Percentiles rank a stretch among this genome's conserved stretches.
phyloP scores from a whole-genome alignment of 768 basidiomycete species.

The Paxillus ammoniavirescens region DNA sequence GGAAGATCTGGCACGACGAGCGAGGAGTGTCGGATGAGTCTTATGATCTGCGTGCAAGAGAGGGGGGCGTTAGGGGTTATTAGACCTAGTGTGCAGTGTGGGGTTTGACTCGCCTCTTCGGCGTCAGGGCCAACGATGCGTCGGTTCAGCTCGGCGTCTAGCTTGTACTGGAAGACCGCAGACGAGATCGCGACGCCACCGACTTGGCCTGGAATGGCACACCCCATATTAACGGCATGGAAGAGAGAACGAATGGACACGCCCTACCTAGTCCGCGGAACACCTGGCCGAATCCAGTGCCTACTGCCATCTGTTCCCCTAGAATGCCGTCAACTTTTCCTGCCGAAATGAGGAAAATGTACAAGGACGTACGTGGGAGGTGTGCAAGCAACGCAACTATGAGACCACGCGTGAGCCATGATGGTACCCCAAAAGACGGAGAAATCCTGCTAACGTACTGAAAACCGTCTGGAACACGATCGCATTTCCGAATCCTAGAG shows the following conservation, averaged over 20 bases:
- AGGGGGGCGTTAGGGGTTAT: not conserved
- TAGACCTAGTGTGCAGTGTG: not conserved
- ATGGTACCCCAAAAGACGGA: not conserved
- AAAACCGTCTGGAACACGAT: slow-evolving; percentile 18
- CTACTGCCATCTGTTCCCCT: not conserved
- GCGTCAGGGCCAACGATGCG: slow-evolving; percentile 9
- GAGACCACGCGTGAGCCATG: not conserved
- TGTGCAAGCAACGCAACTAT: not conserved
- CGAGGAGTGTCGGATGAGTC: slow-evolving; percentile 13
- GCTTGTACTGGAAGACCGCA: slow-evolving; percentile 14
- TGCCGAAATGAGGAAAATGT: not conserved
- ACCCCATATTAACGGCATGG: too few species aligned
- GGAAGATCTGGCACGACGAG: slow-evolving; percentile 11
- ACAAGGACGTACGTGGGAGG: not conserved
- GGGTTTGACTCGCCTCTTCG: slow-evolving; percentile 5
- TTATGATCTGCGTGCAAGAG: slow-evolving; percentile 3
- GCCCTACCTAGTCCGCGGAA: slow-evolving; percentile 11
- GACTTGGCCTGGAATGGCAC: slow-evolving; percentile 5
- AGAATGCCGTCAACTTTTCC: too few species aligned
- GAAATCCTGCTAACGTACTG: slow-evolving; percentile 1
- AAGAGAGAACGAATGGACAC: not conserved
- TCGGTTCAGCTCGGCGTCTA: slow-evolving; percentile 9
- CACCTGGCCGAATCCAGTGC: slow-evolving; percentile 8
- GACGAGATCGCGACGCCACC: slow-evolving; percentile 12
- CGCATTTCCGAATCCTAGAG: slow-evolving; percentile 17